phyloP scores from a whole-genome alignment of 2,329 filamentous ascomycete species.

The Fusarium oligoseptatum region DNA sequence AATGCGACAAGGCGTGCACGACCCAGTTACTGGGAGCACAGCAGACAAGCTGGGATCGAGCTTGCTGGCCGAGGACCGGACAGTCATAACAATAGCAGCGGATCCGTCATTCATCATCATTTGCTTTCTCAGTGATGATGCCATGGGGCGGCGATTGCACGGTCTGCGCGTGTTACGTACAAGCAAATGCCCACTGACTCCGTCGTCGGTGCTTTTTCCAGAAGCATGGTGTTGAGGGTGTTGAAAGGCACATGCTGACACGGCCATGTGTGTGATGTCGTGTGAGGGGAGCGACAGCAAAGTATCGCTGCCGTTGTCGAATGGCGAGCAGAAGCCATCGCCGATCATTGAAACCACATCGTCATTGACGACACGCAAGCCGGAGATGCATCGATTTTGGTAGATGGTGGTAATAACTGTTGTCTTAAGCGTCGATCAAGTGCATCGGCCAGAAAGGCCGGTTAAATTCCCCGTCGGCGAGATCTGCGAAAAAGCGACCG shows the following conservation, averaged over 20 bases:
- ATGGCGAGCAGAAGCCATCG: slow-evolving; percentile 10
- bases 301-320: slow-evolving; percentile 9
- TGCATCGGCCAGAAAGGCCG: slow-evolving; percentile 11
- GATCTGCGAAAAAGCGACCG: slow-evolving; percentile 38
- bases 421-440: slow-evolving; percentile 24
- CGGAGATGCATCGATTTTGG: slow-evolving; percentile 5
- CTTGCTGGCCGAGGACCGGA: slow-evolving; percentile 19
- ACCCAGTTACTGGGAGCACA: slow-evolving; percentile 9
- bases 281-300: slow-evolving; percentile 29
- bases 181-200: slow-evolving; percentile 17
- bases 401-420: slow-evolving; percentile 10
- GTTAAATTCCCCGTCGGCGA: slow-evolving; percentile 36
- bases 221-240: not conserved
- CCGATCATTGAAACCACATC: slow-evolving; percentile 31
- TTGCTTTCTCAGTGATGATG: slow-evolving; percentile 10
- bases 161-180: slow-evolving; percentile 37
- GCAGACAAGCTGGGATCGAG: slow-evolving; percentile 19
- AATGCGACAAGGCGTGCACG: slow-evolving; percentile 35
- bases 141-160: slow-evolving; percentile 20
- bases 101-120: slow-evolving; percentile 10
- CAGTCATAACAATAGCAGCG: slow-evolving; percentile 9
- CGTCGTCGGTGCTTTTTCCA: slow-evolving; percentile 17
- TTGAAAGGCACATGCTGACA: slow-evolving; percentile 29
- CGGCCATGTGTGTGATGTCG: slow-evolving; percentile 5
- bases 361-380: slow-evolving; percentile 25